A percentile compares a stretch with the other conserved stretches of the same genome.
Evolutionary conservation across 768 basidiomycete genomes (phyloP).

Genomic region (Agrocybe praecox): DNA sequence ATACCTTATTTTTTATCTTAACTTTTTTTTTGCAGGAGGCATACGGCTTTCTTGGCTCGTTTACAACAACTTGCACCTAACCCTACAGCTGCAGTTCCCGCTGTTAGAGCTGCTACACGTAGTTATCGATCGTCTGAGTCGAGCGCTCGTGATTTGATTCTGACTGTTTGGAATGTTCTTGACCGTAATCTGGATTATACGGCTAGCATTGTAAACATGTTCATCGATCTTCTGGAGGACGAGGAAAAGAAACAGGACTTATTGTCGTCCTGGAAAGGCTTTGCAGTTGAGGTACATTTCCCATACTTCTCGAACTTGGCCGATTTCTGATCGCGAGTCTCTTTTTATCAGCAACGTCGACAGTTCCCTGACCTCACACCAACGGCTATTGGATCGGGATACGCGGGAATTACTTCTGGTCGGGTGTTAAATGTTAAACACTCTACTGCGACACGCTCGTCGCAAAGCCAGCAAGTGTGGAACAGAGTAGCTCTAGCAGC

Average conservation of each 20-base stretch:
- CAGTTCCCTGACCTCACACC: conserved; percentile 82
- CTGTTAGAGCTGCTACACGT: conserved; percentile 74
- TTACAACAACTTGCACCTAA: conserved; percentile 62
- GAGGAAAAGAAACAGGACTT: conserved; percentile 83
- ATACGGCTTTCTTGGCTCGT: conserved; percentile 64
- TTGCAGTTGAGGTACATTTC: conserved; percentile 72
- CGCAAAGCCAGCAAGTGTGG: conserved; percentile 71
- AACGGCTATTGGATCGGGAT: conserved; percentile 59
- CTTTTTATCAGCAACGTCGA: conserved; percentile 66
- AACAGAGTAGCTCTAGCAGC: conserved; percentile 90
- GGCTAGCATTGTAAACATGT: conserved; percentile 67
- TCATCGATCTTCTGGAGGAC: conserved; percentile 81
- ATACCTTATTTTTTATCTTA: not conserved
- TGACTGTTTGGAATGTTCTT: conserved; percentile 78
- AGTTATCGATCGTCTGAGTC: conserved; percentile 79
- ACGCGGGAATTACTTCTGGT: conserved; percentile 80
- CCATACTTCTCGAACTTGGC: not conserved
- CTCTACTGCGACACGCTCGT: conserved; percentile 60
- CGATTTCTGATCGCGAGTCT: not conserved
- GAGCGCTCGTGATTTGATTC: conserved; percentile 81
- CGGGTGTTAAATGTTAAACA: conserved; percentile 86
- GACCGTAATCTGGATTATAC: conserved; percentile 65
- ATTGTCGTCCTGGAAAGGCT: conserved; percentile 78
- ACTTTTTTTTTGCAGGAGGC: conserved; percentile 48
- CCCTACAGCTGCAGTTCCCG: conserved; percentile 57